Conservation (phyloP, 2,329 filamentous ascomycete species). For the Fusarium sp. region DNA sequence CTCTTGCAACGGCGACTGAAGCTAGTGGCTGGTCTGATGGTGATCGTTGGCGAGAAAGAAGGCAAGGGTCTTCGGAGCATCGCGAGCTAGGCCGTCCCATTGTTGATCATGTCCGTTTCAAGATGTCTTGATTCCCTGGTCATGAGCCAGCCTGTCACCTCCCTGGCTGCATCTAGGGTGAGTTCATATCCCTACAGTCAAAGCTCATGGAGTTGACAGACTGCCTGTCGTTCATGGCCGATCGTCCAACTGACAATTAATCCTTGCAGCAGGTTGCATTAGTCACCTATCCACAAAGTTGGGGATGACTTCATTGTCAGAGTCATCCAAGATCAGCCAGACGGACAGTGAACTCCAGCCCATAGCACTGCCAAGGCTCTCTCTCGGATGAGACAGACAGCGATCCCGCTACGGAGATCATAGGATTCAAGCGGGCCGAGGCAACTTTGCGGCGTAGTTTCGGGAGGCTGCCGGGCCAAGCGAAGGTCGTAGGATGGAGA, state of each 20-base stretch:
- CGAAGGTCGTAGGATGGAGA: not conserved
- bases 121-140: not conserved
- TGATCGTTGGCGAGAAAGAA: not conserved
- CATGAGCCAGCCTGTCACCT: not conserved
- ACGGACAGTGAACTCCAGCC: not conserved
- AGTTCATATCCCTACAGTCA: not conserved
- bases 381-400: slow-evolving; percentile 3
- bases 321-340: not conserved
- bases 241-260: not conserved
- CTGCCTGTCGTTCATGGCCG: not conserved
- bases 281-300: not conserved
- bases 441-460: slow-evolving; percentile 28
- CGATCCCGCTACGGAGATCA: not conserved
- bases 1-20: slow-evolving; percentile 6
- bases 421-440: slow-evolving; percentile 38
- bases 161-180: not conserved
- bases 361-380: slow-evolving; percentile 8
- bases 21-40: not conserved
- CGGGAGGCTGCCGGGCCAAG: slow-evolving; percentile 1
- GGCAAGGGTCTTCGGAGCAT: slow-evolving; percentile 16
- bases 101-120: slow-evolving; percentile 1
- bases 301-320: not conserved
- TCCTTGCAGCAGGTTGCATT: not conserved
- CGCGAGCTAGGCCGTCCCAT: not conserved
- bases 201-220: not conserved